Conservation (phyloP, 1,139 yeast genomes). For the Protomyces inundatus region DNA sequence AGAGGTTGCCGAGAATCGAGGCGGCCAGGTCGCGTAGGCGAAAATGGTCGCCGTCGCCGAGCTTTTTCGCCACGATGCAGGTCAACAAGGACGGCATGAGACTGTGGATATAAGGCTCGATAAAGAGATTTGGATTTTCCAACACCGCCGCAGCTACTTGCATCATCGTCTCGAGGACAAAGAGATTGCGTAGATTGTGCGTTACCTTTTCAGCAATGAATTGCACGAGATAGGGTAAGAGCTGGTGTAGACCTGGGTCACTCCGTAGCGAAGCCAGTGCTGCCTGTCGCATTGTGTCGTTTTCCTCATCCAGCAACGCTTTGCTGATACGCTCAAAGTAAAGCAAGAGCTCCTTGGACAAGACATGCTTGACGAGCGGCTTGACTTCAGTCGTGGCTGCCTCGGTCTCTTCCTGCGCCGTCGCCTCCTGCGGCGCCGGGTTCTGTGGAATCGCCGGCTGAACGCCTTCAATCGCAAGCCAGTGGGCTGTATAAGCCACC, state of each 20-base stretch:
- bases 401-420: conserved; percentile 43
- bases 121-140: conserved; percentile 76
- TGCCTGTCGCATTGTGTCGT: conserved; percentile 53
- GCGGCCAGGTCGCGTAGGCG: conserved; percentile 82
- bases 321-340: conserved; percentile 88
- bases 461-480: conserved; percentile 98
- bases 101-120: conserved; percentile 92
- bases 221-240: conserved; percentile 93
- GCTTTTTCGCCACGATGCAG: conserved; percentile 74
- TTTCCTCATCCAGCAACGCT: conserved; percentile 58
- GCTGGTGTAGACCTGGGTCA: conserved; percentile 94
- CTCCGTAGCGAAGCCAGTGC: conserved; percentile 77
- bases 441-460: conserved; percentile 97
- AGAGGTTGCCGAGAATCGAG: conserved; percentile 68
- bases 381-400: conserved; percentile 44
- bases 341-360: conserved; percentile 86
- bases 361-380: conserved; percentile 93
- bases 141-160: conserved; percentile 83
- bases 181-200: conserved; percentile 70
- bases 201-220: conserved; percentile 95
- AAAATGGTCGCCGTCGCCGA: conserved; percentile 52
- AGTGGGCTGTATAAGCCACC: conserved; percentile 76
- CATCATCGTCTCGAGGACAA: conserved; percentile 76
- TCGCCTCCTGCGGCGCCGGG: conserved; percentile 65
- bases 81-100: conserved; percentile 93